Evolutionary conservation across 2,329 filamentous ascomycete genomes (phyloP).

Genomic region (Leptographium lundbergii): DNA sequence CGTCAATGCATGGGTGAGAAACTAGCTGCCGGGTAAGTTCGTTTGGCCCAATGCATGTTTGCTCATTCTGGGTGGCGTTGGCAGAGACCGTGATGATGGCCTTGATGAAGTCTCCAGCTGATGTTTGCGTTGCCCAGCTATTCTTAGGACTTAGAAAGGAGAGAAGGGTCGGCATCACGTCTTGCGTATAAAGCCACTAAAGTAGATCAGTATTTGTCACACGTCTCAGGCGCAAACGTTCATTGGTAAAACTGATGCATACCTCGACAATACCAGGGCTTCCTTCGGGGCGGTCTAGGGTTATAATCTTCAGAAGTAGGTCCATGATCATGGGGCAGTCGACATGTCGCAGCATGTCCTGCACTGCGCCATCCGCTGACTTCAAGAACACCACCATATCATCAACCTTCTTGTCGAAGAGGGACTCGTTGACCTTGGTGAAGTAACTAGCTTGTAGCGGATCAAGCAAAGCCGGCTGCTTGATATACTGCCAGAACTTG

Average conservation of each 20-base stretch:
- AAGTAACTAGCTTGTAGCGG: constrained; percentile 94
- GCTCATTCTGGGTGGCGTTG: constrained; percentile 94
- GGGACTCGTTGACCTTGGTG: constrained; percentile 95
- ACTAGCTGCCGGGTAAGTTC: constrained; percentile 92
- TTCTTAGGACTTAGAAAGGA: constrained; percentile 78
- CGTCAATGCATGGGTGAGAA: constrained; percentile 69
- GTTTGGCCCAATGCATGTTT: constrained; percentile 97
- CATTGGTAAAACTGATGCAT: neutral
- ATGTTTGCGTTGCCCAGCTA: constrained; percentile 84
- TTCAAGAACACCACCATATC: constrained; percentile 92
- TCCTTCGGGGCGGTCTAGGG: constrained; percentile 80
- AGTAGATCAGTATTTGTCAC: neutral
- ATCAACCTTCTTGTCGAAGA: constrained; percentile 95
- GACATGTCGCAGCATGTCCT: constrained; percentile 81
- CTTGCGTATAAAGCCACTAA: constrained; percentile 82
- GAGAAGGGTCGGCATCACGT: constrained; percentile 76
- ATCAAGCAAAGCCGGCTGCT: constrained; percentile 72
- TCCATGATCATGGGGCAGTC: constrained; percentile 99
- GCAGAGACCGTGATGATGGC: constrained; percentile 98
- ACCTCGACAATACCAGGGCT: constrained; percentile 91
- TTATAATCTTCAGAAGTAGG: constrained; percentile 89
- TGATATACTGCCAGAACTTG: constrained; percentile 85
- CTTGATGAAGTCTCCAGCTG: constrained; percentile 93
- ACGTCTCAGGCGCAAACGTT: neutral
- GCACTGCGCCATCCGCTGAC: constrained; percentile 65